Base-by-base conservation (phyloP, 306 rosid species). In the Medicago arabica region DNA sequence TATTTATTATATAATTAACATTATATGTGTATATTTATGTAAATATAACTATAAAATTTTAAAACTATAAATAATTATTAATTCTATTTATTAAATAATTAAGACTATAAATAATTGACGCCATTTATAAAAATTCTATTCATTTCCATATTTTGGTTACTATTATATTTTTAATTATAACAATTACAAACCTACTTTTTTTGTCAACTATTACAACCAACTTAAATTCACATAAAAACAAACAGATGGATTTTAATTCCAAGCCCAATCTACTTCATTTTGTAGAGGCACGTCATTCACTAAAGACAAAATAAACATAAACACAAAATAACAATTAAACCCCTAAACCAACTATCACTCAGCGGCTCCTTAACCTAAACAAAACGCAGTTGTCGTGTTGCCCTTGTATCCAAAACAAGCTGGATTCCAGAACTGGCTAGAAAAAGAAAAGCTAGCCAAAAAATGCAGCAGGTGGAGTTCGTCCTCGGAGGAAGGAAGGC, bases 161-260 rank as follows among this genome's bases (percentile, higher is more conserved):
- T 62, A 34, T 62, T 34, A 8, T 62, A 62, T 62, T 9, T 36
- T 62, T 36, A 15, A 61, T 7, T 16, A 15, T 34, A 36, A 4
- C 21, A 8, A 38, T 4, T 15, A 34, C 19, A 34, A n/a, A 62
- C 68, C 64, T n/a, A 28, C 34, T 23, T 57, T 23, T 55, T 55
- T 19, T 21, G 62, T 55, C 62, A 19, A 55, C 7, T 8, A 28
- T 21, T 25, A 59, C n/a, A 59, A 25, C 17, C 17, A 23, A 59
- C 69, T 64, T 38, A 39, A 64, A 64, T 8, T 38, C 69, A 64
- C 49, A 64, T 38, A 64, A 39, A 64, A 64, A n/a, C n/a, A 64
- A 13, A 60, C 66, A 23, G 66, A 28, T 60, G 17, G 41, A 60
- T 58, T 58, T 36, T 58, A 58, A 23, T 25, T 58, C 64, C 17